Evolutionary conservation across 345 rosid species (phyloP).

Genomic region (Linum tenue): DNA sequence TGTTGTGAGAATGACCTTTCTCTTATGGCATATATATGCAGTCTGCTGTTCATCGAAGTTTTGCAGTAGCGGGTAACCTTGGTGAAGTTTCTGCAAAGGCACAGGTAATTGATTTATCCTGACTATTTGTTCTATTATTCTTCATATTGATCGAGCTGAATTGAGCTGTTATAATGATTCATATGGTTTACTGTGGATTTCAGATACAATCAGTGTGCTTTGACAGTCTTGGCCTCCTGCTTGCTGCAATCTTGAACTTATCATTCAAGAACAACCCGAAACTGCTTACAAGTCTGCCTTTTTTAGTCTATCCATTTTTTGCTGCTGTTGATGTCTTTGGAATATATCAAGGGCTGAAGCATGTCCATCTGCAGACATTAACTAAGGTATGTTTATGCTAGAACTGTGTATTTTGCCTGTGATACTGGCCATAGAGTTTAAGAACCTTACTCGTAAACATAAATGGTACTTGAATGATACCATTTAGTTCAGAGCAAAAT

Average conservation of each 20-base stretch:
- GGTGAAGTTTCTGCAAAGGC: conserved; percentile 95
- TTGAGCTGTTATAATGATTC: not conserved
- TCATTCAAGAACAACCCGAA: conserved; percentile 51
- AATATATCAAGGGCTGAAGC: conserved; percentile 74
- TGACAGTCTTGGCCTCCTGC: conserved; percentile 60
- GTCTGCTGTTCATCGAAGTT: conserved; percentile 85
- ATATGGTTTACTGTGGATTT: conserved; percentile 19
- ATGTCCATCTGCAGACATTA: conserved; percentile 74
- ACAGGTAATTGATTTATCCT: conserved; percentile 37
- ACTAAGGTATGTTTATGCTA: conserved; percentile 45
- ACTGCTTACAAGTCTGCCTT: conserved; percentile 61
- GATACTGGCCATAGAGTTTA: not conserved
- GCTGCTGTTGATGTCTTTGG: conserved; percentile 74
- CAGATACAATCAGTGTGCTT: conserved; percentile 73
- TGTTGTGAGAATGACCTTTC: conserved; percentile 2
- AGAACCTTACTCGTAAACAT: not conserved
- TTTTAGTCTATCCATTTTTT: conserved; percentile 64
- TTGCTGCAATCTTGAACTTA: conserved; percentile 53
- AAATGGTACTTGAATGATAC: not conserved
- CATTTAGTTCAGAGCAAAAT: not conserved
- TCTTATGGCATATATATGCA: conserved; percentile 12
- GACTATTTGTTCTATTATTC: conserved; percentile 2
- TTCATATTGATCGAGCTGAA: not conserved
- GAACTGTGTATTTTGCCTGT: not conserved
- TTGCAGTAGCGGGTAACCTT: conserved; percentile 85